Evolutionary conservation across 2,329 filamentous ascomycete species (phyloP).

Genomic region (Fusarium pininemorale): DNA sequence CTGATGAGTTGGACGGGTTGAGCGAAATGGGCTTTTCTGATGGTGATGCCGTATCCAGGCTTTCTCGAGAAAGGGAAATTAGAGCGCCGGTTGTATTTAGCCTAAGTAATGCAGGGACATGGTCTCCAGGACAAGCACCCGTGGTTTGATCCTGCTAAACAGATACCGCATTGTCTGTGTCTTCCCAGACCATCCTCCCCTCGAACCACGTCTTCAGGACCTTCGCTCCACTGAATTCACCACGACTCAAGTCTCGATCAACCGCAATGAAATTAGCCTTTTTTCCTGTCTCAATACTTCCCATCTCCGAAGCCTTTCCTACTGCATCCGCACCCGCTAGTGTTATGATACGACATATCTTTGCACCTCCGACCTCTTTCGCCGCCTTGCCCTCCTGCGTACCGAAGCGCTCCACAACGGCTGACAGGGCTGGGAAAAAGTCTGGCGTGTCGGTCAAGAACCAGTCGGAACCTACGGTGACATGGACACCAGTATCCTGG

Average conservation of each 20-base stretch:
- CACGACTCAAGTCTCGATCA: background rate
- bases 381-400: background rate
- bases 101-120: background rate
- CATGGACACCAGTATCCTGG: background rate
- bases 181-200: background rate
- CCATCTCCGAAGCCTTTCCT: background rate
- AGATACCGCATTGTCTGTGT: background rate
- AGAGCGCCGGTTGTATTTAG: conserved; percentile 2
- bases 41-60: conserved; percentile 4
- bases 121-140: background rate
- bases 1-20: conserved; percentile 10
- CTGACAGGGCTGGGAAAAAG: background rate
- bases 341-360: background rate
- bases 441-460: background rate
- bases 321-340: background rate
- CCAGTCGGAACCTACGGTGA: background rate
- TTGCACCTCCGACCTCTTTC: background rate
- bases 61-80: conserved; percentile 3
- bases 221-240: background rate
- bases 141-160: background rate
- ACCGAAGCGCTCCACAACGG: background rate
- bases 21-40: conserved; percentile 23
- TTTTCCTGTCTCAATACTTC: background rate
- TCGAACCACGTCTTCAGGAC: background rate
- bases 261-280: background rate